phyloP scores from a whole-genome alignment of 2,329 filamentous ascomycete species.

The Talaromyces funiculosus region DNA sequence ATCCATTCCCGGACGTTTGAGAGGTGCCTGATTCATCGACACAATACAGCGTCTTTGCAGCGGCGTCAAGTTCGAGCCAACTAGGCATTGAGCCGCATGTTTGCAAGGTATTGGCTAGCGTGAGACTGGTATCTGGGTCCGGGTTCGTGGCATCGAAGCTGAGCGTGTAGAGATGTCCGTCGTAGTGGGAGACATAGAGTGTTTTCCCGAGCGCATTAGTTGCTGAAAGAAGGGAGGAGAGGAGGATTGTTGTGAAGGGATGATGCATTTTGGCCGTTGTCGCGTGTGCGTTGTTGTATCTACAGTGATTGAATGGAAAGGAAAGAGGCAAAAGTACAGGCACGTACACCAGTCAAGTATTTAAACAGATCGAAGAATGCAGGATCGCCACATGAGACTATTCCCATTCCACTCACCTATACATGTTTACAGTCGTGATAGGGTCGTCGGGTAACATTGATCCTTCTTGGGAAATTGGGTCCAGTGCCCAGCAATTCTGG shows the following conservation, averaged over 20 bases:
- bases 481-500: background rate
- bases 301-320: background rate
- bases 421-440: background rate
- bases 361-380: background rate
- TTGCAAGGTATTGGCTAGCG: constrained; percentile 21
- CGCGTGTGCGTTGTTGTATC: background rate
- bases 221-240: background rate
- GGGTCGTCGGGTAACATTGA: background rate
- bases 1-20: constrained; percentile 24
- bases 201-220: constrained; percentile 7
- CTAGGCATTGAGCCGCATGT: constrained; percentile 33
- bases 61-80: constrained; percentile 31
- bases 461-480: background rate
- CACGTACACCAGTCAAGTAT: background rate
- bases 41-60: constrained; percentile 28
- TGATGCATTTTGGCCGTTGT: background rate
- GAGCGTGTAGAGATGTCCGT: constrained; percentile 31
- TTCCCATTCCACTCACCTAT: background rate
- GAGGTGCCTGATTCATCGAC: constrained; percentile 28
- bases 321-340: too few species aligned
- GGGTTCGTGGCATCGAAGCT: constrained; percentile 15
- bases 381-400: background rate
- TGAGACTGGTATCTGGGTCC: constrained; percentile 15
- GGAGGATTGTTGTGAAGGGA: background rate
- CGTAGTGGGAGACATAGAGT: constrained; percentile 38